Evolutionary conservation across 345 rosid species (phyloP).

Genomic region (Camelina hispida): DNA sequence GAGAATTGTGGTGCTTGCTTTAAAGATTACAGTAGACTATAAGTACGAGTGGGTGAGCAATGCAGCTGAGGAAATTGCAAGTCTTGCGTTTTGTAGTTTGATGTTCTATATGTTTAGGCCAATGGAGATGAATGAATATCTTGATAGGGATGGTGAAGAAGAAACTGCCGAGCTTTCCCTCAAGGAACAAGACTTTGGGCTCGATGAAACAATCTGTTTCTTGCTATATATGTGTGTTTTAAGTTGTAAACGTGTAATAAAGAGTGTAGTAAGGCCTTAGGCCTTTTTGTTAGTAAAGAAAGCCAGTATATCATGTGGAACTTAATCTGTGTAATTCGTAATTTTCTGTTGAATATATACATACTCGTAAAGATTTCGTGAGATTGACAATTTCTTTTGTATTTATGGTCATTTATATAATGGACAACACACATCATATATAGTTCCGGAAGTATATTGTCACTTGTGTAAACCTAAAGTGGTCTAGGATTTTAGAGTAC

Average conservation of each 20-base stretch:
- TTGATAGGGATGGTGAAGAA: slow-evolving; percentile 68
- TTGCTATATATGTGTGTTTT: not conserved
- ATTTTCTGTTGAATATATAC: not conserved
- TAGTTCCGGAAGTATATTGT: not conserved
- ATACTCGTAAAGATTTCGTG: no score
- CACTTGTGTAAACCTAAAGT: not conserved
- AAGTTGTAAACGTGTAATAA: not conserved
- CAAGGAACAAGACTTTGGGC: slow-evolving; percentile 49
- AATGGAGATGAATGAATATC: slow-evolving; percentile 31
- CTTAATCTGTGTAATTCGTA: not conserved
- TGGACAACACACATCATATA: not conserved
- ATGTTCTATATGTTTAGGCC: no score
- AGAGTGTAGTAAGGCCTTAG: not conserved
- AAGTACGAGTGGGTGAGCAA: slow-evolving; percentile 81
- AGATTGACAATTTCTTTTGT: not conserved
- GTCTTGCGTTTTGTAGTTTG: no score
- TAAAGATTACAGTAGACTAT: slow-evolving; percentile 63
- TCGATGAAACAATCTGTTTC: slow-evolving; percentile 58
- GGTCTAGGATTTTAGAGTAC: slow-evolving; percentile 9
- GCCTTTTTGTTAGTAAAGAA: not conserved
- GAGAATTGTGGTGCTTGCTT: slow-evolving; percentile 66
- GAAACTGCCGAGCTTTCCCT: slow-evolving; percentile 54
- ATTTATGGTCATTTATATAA: not conserved
- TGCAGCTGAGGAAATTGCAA: slow-evolving; percentile 61
- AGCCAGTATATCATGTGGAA: not conserved